Conservation (phyloP, 2,329 filamentous ascomycete genomes). For the Thelonectria blattea region DNA sequence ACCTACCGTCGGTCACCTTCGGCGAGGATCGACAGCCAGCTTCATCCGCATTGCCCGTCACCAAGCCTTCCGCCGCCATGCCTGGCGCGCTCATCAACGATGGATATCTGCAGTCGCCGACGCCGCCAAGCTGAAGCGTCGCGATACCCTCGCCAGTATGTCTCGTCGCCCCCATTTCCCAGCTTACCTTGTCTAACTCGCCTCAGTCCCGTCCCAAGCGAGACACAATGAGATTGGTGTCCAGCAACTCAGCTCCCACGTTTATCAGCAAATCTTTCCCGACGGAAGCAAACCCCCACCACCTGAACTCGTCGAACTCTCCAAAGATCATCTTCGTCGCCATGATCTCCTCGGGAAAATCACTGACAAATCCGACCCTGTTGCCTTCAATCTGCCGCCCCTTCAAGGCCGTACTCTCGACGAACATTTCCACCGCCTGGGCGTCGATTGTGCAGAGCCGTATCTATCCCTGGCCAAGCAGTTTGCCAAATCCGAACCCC, state of each 20-base stretch:
- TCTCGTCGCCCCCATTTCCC: constrained; percentile 2
- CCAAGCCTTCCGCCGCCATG: constrained; percentile 48
- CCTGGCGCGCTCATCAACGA: constrained; percentile 48
- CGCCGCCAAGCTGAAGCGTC: constrained; percentile 24
- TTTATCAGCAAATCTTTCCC: constrained; percentile 85
- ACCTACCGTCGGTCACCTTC: constrained; percentile 44
- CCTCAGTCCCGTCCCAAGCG: constrained; percentile 58
- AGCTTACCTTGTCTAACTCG: background rate
- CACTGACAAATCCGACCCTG: constrained; percentile 74
- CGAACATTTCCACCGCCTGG: constrained; percentile 91
- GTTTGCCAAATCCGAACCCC: constrained; percentile 69
- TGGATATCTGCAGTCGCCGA: constrained; percentile 51
- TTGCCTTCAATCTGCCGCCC: constrained; percentile 83
- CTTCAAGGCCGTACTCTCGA: constrained; percentile 84
- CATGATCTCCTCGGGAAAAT: constrained; percentile 93
- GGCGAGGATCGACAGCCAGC: constrained; percentile 51
- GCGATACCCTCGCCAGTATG: constrained; percentile 51
- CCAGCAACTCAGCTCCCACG: constrained; percentile 85
- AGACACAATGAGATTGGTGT: constrained; percentile 93
- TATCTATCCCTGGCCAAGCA: constrained; percentile 77
- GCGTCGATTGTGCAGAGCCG: constrained; percentile 84
- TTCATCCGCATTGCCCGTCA: constrained; percentile 60
- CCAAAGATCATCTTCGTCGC: constrained; percentile 79
- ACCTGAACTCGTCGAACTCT: constrained; percentile 76
- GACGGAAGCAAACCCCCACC: constrained; percentile 62